Evolutionary conservation across 83 land plant species (phyloP), one percentile per base, ranked within the genome.

Genomic region (Thuja plicata): DNA sequence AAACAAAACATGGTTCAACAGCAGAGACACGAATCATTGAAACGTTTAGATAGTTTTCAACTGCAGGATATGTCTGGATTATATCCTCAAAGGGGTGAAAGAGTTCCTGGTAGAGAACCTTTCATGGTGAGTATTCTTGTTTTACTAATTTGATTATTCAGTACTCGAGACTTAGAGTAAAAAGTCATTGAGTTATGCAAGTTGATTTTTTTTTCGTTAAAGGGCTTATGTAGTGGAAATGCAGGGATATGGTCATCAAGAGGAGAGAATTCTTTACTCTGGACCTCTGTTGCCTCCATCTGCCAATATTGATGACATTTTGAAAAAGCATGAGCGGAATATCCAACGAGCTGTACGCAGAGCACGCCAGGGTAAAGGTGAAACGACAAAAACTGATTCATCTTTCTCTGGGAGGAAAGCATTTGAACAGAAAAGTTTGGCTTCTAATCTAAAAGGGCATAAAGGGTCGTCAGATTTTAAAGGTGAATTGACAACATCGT

Each of bases 301-400:
- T 48, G 94, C 90, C 55, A 92, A 92, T 89, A 87, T 92, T n/a
- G 93, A 93, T 52, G 93, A 93, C 38, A 87, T 93, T 89, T 91
- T 93, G 11, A 89, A 90, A 88, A 93, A 93, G 57, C 95, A 93
- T 17, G 95, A 93, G 78, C 86, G 91, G 45, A 93, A 92, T 50
- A 93, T 93, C 43, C 93, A 92, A 54, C 90, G 90, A 89, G 95
- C 93, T 43, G 92, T 93, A 6, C 89, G 95, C 16, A 92, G 90
- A 90, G 89, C 94, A 50, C 90, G 90, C n/a, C 41, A 90, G 27
- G 91, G 87, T 40, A 92, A 91, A 87, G 70, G 85, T 12, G 85
- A 83, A 83, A 27, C 55, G n/a, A 24, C 46, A 46, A 83, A 54
- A 5, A 83, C n/a, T 30, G 52, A 83, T 45, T 83, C 55, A 83